Base-by-base conservation (phyloP, 257 asterid species). In the Fraxinus quadrangulata region DNA sequence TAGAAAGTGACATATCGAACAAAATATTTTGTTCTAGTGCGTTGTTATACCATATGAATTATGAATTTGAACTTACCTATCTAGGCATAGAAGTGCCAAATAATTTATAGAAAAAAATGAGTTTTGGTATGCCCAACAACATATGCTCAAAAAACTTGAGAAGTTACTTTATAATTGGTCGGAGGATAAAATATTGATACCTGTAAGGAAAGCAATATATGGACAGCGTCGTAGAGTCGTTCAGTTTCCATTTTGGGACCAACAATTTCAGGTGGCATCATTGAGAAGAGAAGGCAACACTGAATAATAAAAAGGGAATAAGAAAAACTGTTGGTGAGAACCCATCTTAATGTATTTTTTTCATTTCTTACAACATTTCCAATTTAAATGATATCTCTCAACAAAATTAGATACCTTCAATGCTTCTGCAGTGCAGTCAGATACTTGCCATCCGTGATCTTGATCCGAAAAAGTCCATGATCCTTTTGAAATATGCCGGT, bases 401-500 rank as follows among this genome's bases (percentile, higher is more conserved):
- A 79, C 24, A 47, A 61, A 12, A 1, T 23, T 39, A 14, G 54
- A 9, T 30, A 92, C 98, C 97, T 90, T 94, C 79, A 94, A 70
- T 70, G 89, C 98, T 86, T 94, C 98, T n/a, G 98, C 98, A 0
- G 97, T 94, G 79, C 97, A 92, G 73, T 94, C 98, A 16, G 98
- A 94, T 31, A 92, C 97, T 85, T 92, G 97, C 97, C 98, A 94
- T 7, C 97, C 98, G 14, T 94, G 98, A 87, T 94, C 98, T 86
- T 92, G 97, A 78, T 94, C 96, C 2, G 98, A 92, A 84, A 94
- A 94, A 0, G 98, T 92, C 98, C 98, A 94, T 0, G 97, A 88
- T 19, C 98, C 98, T 80, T 92, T 94, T 1, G 97, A 91, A 61
- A 89, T 89, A 76, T 92, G 98, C n/a, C 98, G 88, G 74, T 94